Evolutionary conservation across 2,329 filamentous ascomycete species (phyloP).

Genomic region (Stachybotrys elegans): DNA sequence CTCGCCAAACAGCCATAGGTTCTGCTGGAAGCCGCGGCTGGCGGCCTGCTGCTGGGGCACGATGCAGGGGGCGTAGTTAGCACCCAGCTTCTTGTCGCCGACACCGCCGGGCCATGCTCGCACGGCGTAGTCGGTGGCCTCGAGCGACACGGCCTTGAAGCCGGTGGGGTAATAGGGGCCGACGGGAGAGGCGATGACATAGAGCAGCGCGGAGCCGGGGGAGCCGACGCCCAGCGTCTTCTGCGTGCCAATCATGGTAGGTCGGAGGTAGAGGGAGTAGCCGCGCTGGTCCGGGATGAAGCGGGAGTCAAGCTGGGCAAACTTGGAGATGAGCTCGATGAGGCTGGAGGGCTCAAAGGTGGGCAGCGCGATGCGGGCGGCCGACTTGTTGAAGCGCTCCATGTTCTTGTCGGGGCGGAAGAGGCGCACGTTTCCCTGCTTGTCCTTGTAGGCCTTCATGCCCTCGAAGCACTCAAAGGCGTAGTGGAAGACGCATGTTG

Average conservation of each 20-base stretch:
- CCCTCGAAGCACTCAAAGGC: conserved; percentile 98
- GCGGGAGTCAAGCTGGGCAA: conserved; percentile 75
- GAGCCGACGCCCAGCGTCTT: conserved; percentile 86
- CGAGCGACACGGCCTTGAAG: conserved; percentile 93
- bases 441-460: conserved; percentile 98
- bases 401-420: conserved; percentile 98
- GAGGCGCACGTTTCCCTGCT: conserved; percentile 69
- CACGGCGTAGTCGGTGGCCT: conserved; percentile 94
- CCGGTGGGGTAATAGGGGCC: conserved; percentile 97
- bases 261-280: conserved; percentile 92
- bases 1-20: conserved; percentile 94
- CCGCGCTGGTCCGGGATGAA: conserved; percentile 85
- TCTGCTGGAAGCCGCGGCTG: conserved; percentile 91
- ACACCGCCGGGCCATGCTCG: conserved; percentile 97
- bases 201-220: conserved; percentile 88
- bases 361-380: conserved; percentile 85
- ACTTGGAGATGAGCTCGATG: conserved; percentile 74
- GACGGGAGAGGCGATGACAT: conserved; percentile 92
- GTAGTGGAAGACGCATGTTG: conserved; percentile 97
- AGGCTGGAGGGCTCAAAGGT: conserved; percentile 72
- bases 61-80: conserved; percentile 99
- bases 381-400: conserved; percentile 86
- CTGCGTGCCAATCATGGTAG: conserved; percentile 96
- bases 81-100: conserved; percentile 96
- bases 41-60: conserved; percentile 92